A percentile compares a stretch with the other conserved stretches of the same genome.
Conservation (phyloP, 2,329 filamentous ascomycete genomes). For the Diaporthe caulivora region DNA sequence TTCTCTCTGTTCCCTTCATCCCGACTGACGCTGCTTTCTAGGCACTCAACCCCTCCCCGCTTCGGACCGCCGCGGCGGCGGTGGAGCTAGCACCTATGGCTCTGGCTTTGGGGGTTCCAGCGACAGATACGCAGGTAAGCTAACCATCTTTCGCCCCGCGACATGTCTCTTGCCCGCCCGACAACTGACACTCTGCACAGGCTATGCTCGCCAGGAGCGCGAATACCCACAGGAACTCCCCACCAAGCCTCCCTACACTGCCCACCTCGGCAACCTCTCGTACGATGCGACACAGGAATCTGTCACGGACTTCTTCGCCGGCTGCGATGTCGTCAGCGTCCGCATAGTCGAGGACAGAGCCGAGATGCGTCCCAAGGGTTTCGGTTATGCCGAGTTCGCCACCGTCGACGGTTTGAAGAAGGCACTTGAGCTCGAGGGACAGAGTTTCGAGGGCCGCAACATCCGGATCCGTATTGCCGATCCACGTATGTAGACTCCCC, state of each 20-base stretch:
- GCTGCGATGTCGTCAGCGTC: conserved; percentile 88
- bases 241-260: conserved; percentile 92
- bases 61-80: conserved; percentile 57
- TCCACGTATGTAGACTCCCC: conserved; percentile 80
- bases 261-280: conserved; percentile 95
- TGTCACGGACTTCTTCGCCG: conserved; percentile 86
- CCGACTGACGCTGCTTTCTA: conserved; percentile 43
- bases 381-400: conserved; percentile 96
- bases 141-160: neutral
- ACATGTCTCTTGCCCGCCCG: neutral
- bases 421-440: conserved; percentile 85
- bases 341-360: conserved; percentile 97
- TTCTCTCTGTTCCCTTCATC: no score
- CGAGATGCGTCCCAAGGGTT: conserved; percentile 94
- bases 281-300: conserved; percentile 91
- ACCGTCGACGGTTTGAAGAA: conserved; percentile 91
- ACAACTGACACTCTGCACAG: conserved; percentile 51
- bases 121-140: conserved; percentile 44
- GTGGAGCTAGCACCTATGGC: conserved; percentile 48
- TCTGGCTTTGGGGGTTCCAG: conserved; percentile 43
- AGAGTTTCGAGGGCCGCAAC: conserved; percentile 86
- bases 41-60: conserved; percentile 70
- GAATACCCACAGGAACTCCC: conserved; percentile 80
- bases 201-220: conserved; percentile 67
- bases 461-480: conserved; percentile 97